phyloP scores from a whole-genome alignment of 176 grass and related monocot species.

The Canna indica region DNA sequence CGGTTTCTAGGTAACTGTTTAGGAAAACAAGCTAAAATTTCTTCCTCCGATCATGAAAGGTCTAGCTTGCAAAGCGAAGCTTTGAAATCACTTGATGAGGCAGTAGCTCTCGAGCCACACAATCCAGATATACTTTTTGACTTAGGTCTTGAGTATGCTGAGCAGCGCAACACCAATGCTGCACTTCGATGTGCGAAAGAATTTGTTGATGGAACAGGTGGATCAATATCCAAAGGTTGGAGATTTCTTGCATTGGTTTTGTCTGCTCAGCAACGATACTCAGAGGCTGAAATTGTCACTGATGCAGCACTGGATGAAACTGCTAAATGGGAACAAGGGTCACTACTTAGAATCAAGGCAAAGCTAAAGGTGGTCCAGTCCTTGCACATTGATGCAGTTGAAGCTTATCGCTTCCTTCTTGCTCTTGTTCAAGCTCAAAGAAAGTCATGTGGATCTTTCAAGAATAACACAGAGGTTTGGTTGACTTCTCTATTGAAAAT shows the following conservation, averaged over 20 bases:
- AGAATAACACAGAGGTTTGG: slow-evolving; percentile 57
- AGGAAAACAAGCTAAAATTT: slow-evolving; percentile 57
- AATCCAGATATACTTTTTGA: slow-evolving; percentile 78
- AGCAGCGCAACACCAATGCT: slow-evolving; percentile 71
- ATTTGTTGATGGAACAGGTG: slow-evolving; percentile 80
- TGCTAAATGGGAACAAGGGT: slow-evolving; percentile 89
- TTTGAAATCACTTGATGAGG: slow-evolving; percentile 65
- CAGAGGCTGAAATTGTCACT: slow-evolving; percentile 72
- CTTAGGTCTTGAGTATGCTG: slow-evolving; percentile 68
- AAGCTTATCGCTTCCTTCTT: slow-evolving; percentile 69
- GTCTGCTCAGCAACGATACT: slow-evolving; percentile 74
- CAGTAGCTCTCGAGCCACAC: slow-evolving; percentile 36
- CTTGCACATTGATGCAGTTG: slow-evolving; percentile 66
- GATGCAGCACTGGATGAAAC: slow-evolving; percentile 95
- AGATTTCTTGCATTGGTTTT: slow-evolving; percentile 78
- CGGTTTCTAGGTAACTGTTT: slow-evolving; percentile 65
- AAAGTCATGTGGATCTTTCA: slow-evolving; percentile 54
- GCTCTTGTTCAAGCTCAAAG: slow-evolving; percentile 93
- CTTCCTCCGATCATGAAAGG: slow-evolving; percentile 76
- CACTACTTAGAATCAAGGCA: slow-evolving; percentile 72
- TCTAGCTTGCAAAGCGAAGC: slow-evolving; percentile 72
- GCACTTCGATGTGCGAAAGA: slow-evolving; percentile 81
- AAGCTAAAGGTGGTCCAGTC: slow-evolving; percentile 79
- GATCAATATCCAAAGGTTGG: slow-evolving; percentile 85
- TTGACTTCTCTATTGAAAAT: slow-evolving; percentile 7